These are phyloP conservation scores for Trichoderma semiorbis DNA, from an alignment of 2,329 filamentous ascomycete genomes.

Conservation along the genomic window DNA sequence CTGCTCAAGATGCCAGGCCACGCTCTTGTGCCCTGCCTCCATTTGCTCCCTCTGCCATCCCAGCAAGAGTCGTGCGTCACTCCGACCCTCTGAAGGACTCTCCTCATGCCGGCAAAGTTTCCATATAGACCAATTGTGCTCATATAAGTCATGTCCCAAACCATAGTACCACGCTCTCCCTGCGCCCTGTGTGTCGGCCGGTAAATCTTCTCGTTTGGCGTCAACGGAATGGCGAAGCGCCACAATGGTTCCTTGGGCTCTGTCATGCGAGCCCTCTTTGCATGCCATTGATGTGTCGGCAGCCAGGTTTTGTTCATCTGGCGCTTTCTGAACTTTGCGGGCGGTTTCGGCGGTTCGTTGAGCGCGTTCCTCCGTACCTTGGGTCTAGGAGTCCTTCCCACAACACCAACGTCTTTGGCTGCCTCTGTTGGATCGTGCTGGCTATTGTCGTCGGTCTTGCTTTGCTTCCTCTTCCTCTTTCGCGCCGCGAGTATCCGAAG, in stretches of 20 bases:
- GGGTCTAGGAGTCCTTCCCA: conserved; percentile 44
- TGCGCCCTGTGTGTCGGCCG: conserved; percentile 79
- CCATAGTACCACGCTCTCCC: conserved; percentile 70
- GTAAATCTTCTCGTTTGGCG: conserved; percentile 86
- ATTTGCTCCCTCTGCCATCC: conserved; percentile 63
- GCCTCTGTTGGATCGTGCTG: conserved; percentile 2
- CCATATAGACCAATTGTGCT: conserved; percentile 80
- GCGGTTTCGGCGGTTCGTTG: conserved; percentile 54
- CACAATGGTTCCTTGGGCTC: conserved; percentile 75
- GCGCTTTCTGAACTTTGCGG: conserved; percentile 74
- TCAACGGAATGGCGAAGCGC: conserved; percentile 82
- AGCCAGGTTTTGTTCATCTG: conserved; percentile 90
- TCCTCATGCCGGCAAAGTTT: conserved; percentile 57
- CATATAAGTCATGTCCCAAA: conserved; percentile 94
- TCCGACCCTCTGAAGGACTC: conserved; percentile 64
- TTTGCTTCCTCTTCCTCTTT: conserved; percentile 45
- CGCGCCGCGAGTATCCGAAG: conserved; percentile 61
- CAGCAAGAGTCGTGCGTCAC: conserved; percentile 59
- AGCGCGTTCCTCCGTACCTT: conserved; percentile 69
- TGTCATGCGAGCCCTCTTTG: conserved; percentile 89
- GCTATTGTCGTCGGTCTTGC: conserved; percentile 22
- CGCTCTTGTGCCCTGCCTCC: conserved; percentile 55
- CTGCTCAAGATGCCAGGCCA: conserved; percentile 51
- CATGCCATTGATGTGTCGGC: conserved; percentile 90
- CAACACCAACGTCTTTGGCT: conserved; percentile 17